Conservation (phyloP, 768 basidiomycete species). For the Tylopilus felleus region DNA sequence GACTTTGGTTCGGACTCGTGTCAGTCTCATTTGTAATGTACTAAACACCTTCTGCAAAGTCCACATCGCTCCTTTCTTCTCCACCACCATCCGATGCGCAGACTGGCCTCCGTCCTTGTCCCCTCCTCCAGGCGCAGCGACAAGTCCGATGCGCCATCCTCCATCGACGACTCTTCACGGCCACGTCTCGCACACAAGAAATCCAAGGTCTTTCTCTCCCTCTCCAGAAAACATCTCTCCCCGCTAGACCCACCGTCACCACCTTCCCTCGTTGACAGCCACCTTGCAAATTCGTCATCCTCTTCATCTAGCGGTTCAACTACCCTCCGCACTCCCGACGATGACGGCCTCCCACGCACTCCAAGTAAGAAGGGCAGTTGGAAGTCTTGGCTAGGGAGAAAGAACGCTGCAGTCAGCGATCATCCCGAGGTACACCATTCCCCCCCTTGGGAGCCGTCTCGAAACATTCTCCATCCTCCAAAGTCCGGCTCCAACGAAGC, state of each 20-base stretch:
- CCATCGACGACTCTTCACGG: conserved; percentile 11
- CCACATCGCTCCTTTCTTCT: conserved; percentile 20
- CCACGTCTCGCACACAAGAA: conserved; percentile 22
- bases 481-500: conserved; percentile 22
- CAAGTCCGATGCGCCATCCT: conserved; percentile 22
- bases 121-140: conserved; percentile 35
- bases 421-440: conserved; percentile 23
- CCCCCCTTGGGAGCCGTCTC: conserved; percentile 32
- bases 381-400: conserved; percentile 54
- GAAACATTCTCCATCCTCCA: conserved; percentile 20
- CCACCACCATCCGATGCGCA: conserved; percentile 49
- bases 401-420: conserved; percentile 29
- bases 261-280: conserved; percentile 23
- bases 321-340: conserved; percentile 57
- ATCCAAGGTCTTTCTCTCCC: conserved; percentile 23
- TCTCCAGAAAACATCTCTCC: conserved; percentile 27
- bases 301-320: conserved; percentile 59
- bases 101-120: conserved; percentile 60
- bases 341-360: conserved; percentile 40
- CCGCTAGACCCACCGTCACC: conserved; percentile 13
- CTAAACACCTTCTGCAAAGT: conserved; percentile 16
- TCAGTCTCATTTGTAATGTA: conserved; percentile 38
- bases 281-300: conserved; percentile 51
- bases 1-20: conserved; percentile 5
- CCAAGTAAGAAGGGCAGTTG: conserved; percentile 47